Percentiles rank a stretch among this genome's conserved stretches.
Evolutionary conservation across 257 asterid species (phyloP).

Genomic region (Linderniella brevidens): DNA sequence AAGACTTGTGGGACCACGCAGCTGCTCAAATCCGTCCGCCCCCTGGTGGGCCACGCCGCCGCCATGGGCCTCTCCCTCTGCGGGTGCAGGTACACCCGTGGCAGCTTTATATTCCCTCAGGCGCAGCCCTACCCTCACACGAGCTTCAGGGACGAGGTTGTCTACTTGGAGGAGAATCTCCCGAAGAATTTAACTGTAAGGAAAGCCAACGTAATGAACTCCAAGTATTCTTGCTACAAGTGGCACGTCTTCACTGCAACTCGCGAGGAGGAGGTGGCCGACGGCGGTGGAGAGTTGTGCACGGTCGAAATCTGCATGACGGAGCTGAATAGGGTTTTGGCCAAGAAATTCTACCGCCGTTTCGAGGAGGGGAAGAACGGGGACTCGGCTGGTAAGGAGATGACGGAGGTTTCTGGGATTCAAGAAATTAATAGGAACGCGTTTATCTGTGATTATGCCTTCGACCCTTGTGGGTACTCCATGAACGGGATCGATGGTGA

Average conservation of each 20-base stretch:
- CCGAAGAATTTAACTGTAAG: conserved; percentile 31
- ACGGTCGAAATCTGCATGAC: conserved; percentile 92
- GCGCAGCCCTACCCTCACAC: conserved; percentile 80
- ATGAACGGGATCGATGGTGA: conserved; percentile 70
- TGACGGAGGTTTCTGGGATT: conserved; percentile 65
- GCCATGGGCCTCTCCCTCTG: conserved; percentile 41
- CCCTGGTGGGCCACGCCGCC: conserved; percentile 28
- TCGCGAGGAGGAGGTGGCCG: conserved; percentile 25
- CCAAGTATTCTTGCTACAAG: conserved; percentile 42
- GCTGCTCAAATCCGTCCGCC: conserved; percentile 59
- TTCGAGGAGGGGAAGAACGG: conserved; percentile 36
- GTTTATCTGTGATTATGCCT: conserved; percentile 65
- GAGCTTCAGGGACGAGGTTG: conserved; percentile 57
- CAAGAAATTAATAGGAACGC: conserved; percentile 34
- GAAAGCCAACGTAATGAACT: conserved; percentile 51
- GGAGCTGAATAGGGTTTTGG: conserved; percentile 46
- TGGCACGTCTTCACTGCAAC: conserved; percentile 84
- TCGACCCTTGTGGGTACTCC: conserved; percentile 91
- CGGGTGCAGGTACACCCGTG: conserved; percentile 84
- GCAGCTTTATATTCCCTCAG: conserved; percentile 78
- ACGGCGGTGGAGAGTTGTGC: conserved; percentile 14
- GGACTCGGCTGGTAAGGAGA: conserved; percentile 61
- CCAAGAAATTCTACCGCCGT: conserved; percentile 50
- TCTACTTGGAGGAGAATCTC: conserved; percentile 32
- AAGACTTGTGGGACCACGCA: conserved; percentile 96